Conservation (phyloP, 345 rosid species). For the Conringia planisiliqua region DNA sequence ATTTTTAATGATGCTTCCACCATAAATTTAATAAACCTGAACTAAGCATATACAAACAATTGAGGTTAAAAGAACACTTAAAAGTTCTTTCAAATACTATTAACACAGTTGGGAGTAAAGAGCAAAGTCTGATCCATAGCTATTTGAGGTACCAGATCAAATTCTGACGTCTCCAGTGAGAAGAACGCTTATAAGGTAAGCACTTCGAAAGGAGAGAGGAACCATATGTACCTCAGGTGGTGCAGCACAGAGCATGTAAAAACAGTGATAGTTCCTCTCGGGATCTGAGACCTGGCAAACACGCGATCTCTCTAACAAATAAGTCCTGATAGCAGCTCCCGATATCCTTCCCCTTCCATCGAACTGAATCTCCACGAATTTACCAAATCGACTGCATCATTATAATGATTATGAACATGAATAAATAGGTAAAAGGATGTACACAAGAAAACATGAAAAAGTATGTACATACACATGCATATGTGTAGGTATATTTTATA, state of each 20-base stretch:
- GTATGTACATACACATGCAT: neutral
- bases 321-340: conserved; percentile 98
- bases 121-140: conserved; percentile 13
- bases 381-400: conserved; percentile 89
- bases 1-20: neutral
- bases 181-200: neutral
- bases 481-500: neutral
- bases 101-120: conserved; percentile 7
- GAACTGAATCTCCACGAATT: conserved; percentile 98
- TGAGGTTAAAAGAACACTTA: neutral
- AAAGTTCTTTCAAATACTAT: neutral
- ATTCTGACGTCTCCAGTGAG: neutral
- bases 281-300: conserved; percentile 99
- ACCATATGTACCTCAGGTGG: conserved; percentile 69
- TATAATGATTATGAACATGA: conserved; percentile 27
- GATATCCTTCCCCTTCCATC: conserved; percentile 83
- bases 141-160: neutral
- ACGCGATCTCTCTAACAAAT: conserved; percentile 94
- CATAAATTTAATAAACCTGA: neutral
- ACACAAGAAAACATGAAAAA: conserved; percentile 7
- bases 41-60: conserved; percentile 6
- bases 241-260: conserved; percentile 99
- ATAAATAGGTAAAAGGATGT: neutral
- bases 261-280: conserved; percentile 98
- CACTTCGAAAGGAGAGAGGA: neutral